Conservation (phyloP, 202 grass and related monocot genomes). For the Dendrocalamus latiflorus region DNA sequence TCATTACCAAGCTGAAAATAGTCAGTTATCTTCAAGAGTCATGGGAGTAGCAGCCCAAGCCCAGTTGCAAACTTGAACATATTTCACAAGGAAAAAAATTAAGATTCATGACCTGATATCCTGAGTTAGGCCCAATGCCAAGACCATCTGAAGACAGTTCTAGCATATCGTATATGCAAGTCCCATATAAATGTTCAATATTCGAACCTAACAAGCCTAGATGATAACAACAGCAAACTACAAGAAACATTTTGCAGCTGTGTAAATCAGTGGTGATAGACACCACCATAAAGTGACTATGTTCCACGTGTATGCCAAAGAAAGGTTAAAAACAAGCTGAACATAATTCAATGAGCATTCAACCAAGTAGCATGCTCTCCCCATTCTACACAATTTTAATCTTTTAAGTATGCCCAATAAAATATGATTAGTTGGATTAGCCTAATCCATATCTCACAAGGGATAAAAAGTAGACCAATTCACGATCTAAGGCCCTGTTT, state of each 20-base stretch:
- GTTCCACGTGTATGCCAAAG: background rate
- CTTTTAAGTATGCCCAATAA: background rate
- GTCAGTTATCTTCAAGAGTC: constrained; percentile 6
- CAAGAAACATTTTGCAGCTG: background rate
- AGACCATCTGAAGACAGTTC: constrained; percentile 67
- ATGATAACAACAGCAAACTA: constrained; percentile 17
- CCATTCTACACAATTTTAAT: background rate
- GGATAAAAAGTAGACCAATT: background rate
- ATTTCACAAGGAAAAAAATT: background rate
- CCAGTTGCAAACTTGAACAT: constrained; percentile 15
- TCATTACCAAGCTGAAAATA: background rate
- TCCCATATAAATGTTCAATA: constrained; percentile 84
- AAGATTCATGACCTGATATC: constrained; percentile 63
- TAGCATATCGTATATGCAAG: constrained; percentile 63
- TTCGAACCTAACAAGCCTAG: constrained; percentile 30
- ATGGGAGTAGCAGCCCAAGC: background rate
- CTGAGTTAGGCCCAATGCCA: constrained; percentile 56
- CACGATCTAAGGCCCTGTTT: background rate
- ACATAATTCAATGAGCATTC: too few relatives aligned
- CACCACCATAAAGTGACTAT: background rate
- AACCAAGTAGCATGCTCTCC: too few relatives aligned
- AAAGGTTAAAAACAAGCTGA: too few relatives aligned
- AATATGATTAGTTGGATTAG: background rate
- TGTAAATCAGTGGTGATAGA: background rate
- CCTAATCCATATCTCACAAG: background rate